Evolutionary conservation across 1,284 basidiomycete genomes (phyloP), one percentile per base, ranked within the genome.

Genomic region (Pyrrhoderma lamaoense): DNA sequence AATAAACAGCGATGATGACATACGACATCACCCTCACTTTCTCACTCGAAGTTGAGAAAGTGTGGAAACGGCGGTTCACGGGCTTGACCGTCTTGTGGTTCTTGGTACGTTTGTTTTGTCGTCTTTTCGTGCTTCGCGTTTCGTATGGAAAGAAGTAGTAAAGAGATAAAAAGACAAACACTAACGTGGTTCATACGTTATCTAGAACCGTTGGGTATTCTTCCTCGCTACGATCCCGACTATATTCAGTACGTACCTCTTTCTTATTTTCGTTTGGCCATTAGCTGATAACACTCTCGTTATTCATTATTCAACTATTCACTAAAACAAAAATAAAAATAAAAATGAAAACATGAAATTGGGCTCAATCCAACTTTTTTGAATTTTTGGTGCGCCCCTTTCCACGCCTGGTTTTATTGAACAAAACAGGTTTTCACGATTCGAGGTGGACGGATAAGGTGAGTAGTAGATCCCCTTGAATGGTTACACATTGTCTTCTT

Each of bases 121-220:
- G n/a, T n/a, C n/a, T n/a, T n/a, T n/a, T n/a, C n/a, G n/a, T n/a
- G n/a, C n/a, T n/a, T n/a, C n/a, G n/a, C n/a, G n/a, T n/a, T n/a
- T n/a, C n/a, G n/a, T n/a, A n/a, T n/a, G n/a, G n/a, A n/a, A n/a
- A n/a, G n/a, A n/a, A n/a, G n/a, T n/a, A n/a, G n/a, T n/a, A n/a
- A n/a, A n/a, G n/a, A n/a, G n/a, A n/a, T n/a, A n/a, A n/a, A n/a
- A n/a, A n/a, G n/a, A n/a, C n/a, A n/a, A n/a, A n/a, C n/a, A 34
- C 23, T 47, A 9, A 47, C 2, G 8, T 22, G 34, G 2, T n/a
- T 36, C 34, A 31, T 5, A 31, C 11, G 11, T 31, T 31, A 31
- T 11, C 11, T 37, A 51, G 49, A 51, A 51, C 36, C 49, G 49
- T 3, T 51, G 49, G 49, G 22, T 51, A 13, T 47, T 47, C 22